Base-by-base conservation (phyloP, 495 filamentous ascomycete species). In the Astrothelium subdiscretum region DNA sequence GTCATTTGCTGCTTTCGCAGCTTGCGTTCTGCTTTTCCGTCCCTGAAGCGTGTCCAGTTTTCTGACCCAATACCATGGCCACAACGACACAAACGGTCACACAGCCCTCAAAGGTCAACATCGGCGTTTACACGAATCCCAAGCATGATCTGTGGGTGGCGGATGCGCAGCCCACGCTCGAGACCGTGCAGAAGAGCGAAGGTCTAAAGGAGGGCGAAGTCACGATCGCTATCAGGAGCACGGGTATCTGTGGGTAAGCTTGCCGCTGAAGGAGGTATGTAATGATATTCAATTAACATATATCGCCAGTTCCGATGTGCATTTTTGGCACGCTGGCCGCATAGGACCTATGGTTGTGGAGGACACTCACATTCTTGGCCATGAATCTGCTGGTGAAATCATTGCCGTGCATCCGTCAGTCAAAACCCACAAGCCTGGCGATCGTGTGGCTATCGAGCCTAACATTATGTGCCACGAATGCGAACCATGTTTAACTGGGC, bases 321-420 rank as follows among this genome's bases (percentile, higher is more conserved):
- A 96, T 76, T 97, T 97, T 81, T 95, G 91, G 91, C 90, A 92
- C 72, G 87, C 86, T 35, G 91, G 91, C 65, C 88, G 87, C 75
- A 96, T 97, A 70, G 91, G 91, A 15, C 91, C 91, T 60, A 97
- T 96, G 91, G 86, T 95, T 65, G 91, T 97, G 31, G 81, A 80
- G 60, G 86, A 82, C 66, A 86, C 89, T 71, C 91, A 96, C 70
- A 88, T 96, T 69, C 85, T 97, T 32, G 91, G 91, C 65, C 91
- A 96, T 79, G 91, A 95, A 77, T 95, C 91, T 48, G 88, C 90
- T 31, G 91, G 91, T 62, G 83, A 89, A 68, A 74, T 96, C 59
- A 79, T 96, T 65, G 87, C 90, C 8, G 87, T 86, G 43, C 90
- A 92, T 63, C 83, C 91, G 61, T 85, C 82, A 12, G 91, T 96